A percentile compares a stretch with the other conserved stretches of the same genome.
Conservation (phyloP, 345 rosid species). For the Murraya koenigii region DNA sequence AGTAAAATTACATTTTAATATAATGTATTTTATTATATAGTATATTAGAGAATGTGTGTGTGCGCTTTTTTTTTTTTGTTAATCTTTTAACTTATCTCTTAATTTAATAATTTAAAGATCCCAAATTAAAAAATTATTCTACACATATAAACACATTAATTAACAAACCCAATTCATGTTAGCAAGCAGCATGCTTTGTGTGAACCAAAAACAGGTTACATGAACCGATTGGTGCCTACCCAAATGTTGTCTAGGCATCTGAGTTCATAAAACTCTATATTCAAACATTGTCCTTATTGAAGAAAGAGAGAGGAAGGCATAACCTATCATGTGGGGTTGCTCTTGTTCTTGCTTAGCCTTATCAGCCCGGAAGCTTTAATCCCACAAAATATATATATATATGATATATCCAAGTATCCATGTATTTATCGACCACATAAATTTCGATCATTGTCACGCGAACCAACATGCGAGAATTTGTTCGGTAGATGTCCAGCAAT, state of each 20-base stretch:
- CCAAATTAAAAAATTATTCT: too few species aligned
- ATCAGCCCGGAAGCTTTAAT: not conserved
- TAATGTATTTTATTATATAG: too few species aligned
- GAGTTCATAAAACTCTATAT: not conserved
- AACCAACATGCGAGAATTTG: conserved; percentile 17
- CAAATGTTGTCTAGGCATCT: conserved; percentile 18
- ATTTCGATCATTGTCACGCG: conserved; percentile 16
- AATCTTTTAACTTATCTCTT: too few species aligned
- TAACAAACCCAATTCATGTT: not conserved
- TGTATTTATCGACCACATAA: not conserved
- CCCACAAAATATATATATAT: not conserved
- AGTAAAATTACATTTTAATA: too few species aligned
- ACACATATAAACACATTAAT: not conserved
- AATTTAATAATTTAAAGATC: too few species aligned
- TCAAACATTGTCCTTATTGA: conserved; percentile 18
- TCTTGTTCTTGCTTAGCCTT: not conserved
- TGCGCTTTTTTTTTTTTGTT: too few species aligned
- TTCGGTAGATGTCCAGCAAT: conserved; percentile 48
- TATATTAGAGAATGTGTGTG: too few species aligned
- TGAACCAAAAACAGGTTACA: not conserved
- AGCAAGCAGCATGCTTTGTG: too few species aligned
- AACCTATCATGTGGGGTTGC: conserved; percentile 38
- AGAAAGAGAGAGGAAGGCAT: conserved; percentile 15
- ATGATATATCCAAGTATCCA: not conserved
- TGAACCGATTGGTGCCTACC: not conserved